phyloP scores from a whole-genome alignment of 139 green algal genomes.

The Dunaliella primolecta region DNA sequence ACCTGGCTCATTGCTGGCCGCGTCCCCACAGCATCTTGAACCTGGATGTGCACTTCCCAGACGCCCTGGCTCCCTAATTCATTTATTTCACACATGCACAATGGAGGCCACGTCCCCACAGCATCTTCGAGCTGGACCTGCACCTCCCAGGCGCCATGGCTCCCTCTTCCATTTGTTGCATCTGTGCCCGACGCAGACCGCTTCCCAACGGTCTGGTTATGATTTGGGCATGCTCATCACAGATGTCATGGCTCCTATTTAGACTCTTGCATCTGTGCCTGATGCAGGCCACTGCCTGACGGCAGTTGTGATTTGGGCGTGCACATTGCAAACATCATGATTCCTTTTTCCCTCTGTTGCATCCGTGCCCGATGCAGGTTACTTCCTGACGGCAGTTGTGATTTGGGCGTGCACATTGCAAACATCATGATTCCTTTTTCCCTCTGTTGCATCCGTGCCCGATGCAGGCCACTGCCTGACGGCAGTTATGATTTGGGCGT shows the following conservation, averaged over 20 bases:
- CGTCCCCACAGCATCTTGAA: constrained; percentile 63
- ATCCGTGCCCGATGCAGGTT: no score
- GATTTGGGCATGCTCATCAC: constrained; percentile 89
- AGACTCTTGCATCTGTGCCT: no score
- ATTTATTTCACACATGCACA: not conserved
- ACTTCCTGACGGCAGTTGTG: constrained; percentile 61
- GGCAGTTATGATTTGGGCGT: constrained; percentile 74
- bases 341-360: no score
- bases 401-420: constrained; percentile 89
- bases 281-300: no score
- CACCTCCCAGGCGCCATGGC: constrained; percentile 95
- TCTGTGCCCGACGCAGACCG: no score
- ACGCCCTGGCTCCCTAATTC: no score
- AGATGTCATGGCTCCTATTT: no score
- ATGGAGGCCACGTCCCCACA: constrained; percentile 41
- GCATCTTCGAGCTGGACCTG: constrained; percentile 72
- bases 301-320: constrained; percentile 74
- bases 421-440: no score
- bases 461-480: constrained; percentile 39
- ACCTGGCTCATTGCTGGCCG: not conserved
- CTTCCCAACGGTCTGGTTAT: constrained; percentile 60
- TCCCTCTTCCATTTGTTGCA: no score
- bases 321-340: constrained; percentile 95
- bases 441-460: no score
- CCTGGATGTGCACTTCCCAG: constrained; percentile 89